phyloP scores from a whole-genome alignment of 148 eudicot species.

The Pharnaceum exiguum region DNA sequence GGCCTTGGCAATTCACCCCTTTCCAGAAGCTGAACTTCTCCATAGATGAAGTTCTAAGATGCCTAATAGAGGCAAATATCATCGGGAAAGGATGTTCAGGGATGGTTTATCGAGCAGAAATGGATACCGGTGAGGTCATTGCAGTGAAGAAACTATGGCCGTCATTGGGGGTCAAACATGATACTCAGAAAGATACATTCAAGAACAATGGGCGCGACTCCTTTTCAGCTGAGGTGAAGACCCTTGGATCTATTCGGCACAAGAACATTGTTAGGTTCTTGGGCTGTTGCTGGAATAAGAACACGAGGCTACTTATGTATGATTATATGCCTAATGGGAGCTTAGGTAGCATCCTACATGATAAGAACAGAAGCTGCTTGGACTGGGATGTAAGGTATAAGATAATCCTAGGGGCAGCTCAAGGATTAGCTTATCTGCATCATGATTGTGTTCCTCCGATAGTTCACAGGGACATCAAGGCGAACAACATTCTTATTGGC shows the following conservation, averaged over 20 bases:
- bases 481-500: conserved; percentile 78
- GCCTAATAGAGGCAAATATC: conserved; percentile 56
- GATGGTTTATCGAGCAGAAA: conserved; percentile 60
- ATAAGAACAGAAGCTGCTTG: conserved; percentile 44
- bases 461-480: conserved; percentile 86
- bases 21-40: conserved; percentile 76
- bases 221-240: conserved; percentile 77
- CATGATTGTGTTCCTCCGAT: conserved; percentile 92
- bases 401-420: conserved; percentile 67
- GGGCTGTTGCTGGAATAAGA: conserved; percentile 74
- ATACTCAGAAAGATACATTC: conserved; percentile 27
- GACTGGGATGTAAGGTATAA: conserved; percentile 75
- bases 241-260: conserved; percentile 79
- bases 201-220: conserved; percentile 50
- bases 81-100: conserved; percentile 91
- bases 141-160: conserved; percentile 91
- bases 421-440: conserved; percentile 73
- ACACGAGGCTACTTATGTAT: conserved; percentile 68
- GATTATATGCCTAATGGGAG: conserved; percentile 96
- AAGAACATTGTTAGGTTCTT: conserved; percentile 81
- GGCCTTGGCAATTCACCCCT: conserved; percentile 79
- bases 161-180: conserved; percentile 25
- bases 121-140: conserved; percentile 57
- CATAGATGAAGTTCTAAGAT: conserved; percentile 46
- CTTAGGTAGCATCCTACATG: conserved; percentile 69